phyloP scores from a whole-genome alignment of 805 yeast species.

The Lipomyces chichibuensis region DNA sequence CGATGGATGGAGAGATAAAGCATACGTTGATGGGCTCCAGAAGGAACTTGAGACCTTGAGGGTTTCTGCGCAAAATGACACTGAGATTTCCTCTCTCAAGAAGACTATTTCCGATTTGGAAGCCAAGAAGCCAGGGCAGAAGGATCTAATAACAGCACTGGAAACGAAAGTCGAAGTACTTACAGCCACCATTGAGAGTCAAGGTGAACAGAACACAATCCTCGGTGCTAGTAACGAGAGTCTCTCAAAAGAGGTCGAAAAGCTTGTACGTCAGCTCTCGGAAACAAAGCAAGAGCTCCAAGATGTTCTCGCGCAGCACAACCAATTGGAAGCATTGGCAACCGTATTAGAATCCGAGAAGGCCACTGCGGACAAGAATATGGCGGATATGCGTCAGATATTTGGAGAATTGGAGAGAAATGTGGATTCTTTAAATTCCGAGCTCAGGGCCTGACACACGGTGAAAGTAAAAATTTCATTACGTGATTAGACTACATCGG shows the following conservation, averaged over 20 bases:
- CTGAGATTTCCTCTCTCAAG: not conserved
- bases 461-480: not conserved
- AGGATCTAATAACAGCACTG: not conserved
- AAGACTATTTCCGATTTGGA: not conserved
- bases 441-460: not conserved
- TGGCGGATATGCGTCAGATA: not conserved
- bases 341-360: not conserved
- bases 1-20: not conserved
- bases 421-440: slow-evolving; percentile 6
- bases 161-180: not conserved
- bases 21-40: not conserved
- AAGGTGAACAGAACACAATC: not conserved
- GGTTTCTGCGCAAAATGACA: not conserved
- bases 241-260: not conserved
- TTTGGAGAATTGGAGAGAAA: slow-evolving; percentile 6
- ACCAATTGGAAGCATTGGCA: not conserved
- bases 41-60: slow-evolving; percentile 3
- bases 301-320: not conserved
- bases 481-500: not conserved
- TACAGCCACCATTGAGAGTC: not conserved
- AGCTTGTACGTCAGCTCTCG: not conserved
- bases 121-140: not conserved
- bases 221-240: not conserved
- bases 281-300: not conserved
- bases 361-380: not conserved